A percentile compares a stretch with the other conserved stretches of the same genome.
Evolutionary conservation across 225 moss, liverwort and hornwort genomes (phyloP).

Genomic region (Polytrichum commune): DNA sequence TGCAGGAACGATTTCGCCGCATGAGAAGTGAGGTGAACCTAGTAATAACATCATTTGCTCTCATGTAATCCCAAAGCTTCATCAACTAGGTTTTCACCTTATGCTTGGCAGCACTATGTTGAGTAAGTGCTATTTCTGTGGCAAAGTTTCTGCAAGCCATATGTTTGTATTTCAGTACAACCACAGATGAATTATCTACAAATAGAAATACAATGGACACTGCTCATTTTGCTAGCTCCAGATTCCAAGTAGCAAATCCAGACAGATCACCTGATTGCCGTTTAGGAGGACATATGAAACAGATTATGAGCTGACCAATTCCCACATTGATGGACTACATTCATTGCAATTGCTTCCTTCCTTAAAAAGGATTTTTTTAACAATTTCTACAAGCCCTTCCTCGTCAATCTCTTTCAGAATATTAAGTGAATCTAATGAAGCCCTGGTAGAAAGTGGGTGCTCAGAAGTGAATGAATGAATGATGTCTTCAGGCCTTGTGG

Average conservation of each 20-base stretch:
- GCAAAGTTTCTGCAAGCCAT: constrained; percentile 31
- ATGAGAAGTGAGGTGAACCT: too few relatives aligned
- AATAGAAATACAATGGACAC: too few relatives aligned
- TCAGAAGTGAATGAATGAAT: constrained; percentile 23
- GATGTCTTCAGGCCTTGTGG: constrained; percentile 13
- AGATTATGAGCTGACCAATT: too few relatives aligned
- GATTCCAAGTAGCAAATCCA: too few relatives aligned
- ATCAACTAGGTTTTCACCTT: constrained; percentile 6
- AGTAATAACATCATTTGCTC: background rate
- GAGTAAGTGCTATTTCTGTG: constrained; percentile 29
- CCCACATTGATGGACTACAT: too few relatives aligned
- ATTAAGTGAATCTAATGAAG: background rate
- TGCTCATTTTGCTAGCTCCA: too few relatives aligned
- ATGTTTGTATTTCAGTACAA: too few relatives aligned
- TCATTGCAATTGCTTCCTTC: too few relatives aligned
- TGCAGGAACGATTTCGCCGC: background rate
- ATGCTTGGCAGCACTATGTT: constrained; percentile 51
- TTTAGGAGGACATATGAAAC: too few relatives aligned
- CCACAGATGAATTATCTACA: too few relatives aligned
- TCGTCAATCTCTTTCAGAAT: background rate
- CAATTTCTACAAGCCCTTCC: background rate
- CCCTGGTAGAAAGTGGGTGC: constrained; percentile 14
- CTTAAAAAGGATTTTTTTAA: too few relatives aligned
- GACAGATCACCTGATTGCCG: background rate
- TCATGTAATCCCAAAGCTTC: background rate